Base-by-base conservation (phyloP, 768 basidiomycete genomes). In the Pisolithus tinctorius region DNA sequence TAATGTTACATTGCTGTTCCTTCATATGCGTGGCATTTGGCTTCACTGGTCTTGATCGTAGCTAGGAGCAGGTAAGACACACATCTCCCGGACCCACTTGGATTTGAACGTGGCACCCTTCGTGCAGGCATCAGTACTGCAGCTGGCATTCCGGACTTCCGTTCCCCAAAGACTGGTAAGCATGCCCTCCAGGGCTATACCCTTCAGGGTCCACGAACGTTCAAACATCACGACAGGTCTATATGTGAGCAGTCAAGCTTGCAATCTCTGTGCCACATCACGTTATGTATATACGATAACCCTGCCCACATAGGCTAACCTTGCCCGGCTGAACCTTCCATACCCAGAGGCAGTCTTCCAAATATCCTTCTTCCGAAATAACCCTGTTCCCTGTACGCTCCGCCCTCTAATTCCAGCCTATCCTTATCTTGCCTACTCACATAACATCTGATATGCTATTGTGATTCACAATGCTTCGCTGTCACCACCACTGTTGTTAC, bases 341-440 rank as follows among this genome's bases (percentile, higher is more conserved):
- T 83, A 87, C 60, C 93, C 94, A 0, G 94, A 98, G 62, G 94
- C 94, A 0, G 93, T 97, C 29, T 98, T 98, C 60, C 89, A 97
- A 58, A 86, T 98, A 60, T 72, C 74, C 45, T 98, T 84, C 71
- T 94, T 97, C 74, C 74, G 81, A 57, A 63, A 69, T 41, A 88
- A 90, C 55, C 93, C 92, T 4, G 71, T 81, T 14, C 89, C 92
- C 30, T 92, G 89, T 89, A 60, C 53, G 31, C 16, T 39, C 34
- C 9, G 25, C 44, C 23, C 8, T 20, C 20, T 20, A 20, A 20
- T 20, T 20, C 20, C 20, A 20, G 20, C 17, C 34, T 44, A 13
- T 20, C 25, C 17, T n/a, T 1, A 25, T 36, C 41, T 20, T 9
- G 17, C 27, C 36, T 11, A 43, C n/a, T 6, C 7, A 9, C 29